phyloP scores from a whole-genome alignment of 2,329 filamentous ascomycete genomes.

The Paraphaeosphaeria sporulosa region DNA sequence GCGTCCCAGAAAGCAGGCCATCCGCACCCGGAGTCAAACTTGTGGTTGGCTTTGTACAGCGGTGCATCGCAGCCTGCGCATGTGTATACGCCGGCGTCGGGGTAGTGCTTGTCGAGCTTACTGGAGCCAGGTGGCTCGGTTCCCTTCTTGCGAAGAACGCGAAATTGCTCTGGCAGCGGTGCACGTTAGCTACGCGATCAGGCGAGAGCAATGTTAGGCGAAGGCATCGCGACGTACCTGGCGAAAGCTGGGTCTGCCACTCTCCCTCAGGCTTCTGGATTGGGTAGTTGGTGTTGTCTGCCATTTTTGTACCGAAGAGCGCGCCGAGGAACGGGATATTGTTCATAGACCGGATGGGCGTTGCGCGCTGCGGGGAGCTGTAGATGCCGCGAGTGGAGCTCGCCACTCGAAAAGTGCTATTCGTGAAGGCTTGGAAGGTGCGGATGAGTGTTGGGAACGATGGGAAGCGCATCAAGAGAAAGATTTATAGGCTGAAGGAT shows the following conservation, averaged over 20 bases:
- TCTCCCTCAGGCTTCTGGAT: slow-evolving; percentile 81
- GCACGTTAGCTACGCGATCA: slow-evolving; percentile 13
- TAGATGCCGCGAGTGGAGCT: slow-evolving; percentile 45
- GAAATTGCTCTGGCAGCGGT: slow-evolving; percentile 81
- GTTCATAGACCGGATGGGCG: slow-evolving; percentile 67
- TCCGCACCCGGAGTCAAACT: slow-evolving; percentile 95
- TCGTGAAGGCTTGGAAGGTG: slow-evolving; percentile 56
- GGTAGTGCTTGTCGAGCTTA: slow-evolving; percentile 86
- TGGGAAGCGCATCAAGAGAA: slow-evolving; percentile 57
- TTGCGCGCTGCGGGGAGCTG: slow-evolving; percentile 36
- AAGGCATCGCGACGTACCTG: slow-evolving; percentile 60
- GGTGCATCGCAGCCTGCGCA: slow-evolving; percentile 88
- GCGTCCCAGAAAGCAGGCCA: slow-evolving; percentile 99
- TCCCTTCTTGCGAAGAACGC: slow-evolving; percentile 88
- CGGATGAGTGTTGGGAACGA: slow-evolving; percentile 57
- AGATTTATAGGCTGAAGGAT: slow-evolving; percentile 14
- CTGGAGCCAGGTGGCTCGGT: slow-evolving; percentile 84
- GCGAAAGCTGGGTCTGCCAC: slow-evolving; percentile 85
- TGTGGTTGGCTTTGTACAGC: slow-evolving; percentile 91
- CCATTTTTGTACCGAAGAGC: slow-evolving; percentile 68
- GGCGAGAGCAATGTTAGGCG: neutral
- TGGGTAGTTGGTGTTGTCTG: slow-evolving; percentile 74
- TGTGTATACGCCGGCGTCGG: slow-evolving; percentile 78
- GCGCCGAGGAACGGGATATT: slow-evolving; percentile 79
- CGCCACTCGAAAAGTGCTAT: slow-evolving; percentile 49